Base-by-base conservation (phyloP, 2,329 filamentous ascomycete genomes). In the Paracoccidioides brasiliensis region DNA sequence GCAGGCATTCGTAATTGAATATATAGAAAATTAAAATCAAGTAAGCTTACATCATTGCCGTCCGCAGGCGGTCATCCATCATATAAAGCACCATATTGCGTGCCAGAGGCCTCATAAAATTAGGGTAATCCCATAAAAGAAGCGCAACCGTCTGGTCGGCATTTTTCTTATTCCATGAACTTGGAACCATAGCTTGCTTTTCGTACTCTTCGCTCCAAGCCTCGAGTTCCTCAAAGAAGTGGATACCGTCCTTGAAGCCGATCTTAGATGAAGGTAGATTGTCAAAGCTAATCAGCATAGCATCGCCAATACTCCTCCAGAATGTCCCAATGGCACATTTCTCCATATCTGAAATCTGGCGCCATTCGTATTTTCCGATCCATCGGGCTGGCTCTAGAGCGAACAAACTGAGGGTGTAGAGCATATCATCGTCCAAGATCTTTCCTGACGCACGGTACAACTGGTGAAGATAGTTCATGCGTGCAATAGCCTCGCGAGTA, bases 291-390 rank as follows among this genome's bases (percentile, higher is more conserved):
- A 90, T 85, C 0, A 75, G 77, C 80, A 90, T 85, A 53, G 80
- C 79, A 61, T 88, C 82, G 12, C 85, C 86, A 14, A 88, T 70
- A 53, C 76, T 76, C 67, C 86, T 86, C 85, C 85, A 90, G 63
- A 86, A 81, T 0, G 80, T 82, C 14, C 80, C 82, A 35, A 84
- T 69, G 0, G 84, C 85, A 58, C 83, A 86, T 8, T 74, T 67
- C 67, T 90, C 87, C 69, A 90, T 74, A 0, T 84, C 79, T 14
- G 78, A 84, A 28, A 88, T 67, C 4, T 71, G 42, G 1, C 87
- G 79, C 86, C 86, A 91, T 65, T 91, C 88, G 62, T 82, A 86
- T 5, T 71, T 71, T 4, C 75, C 66, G 37, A 86, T 77, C 74
- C 85, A 89, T 12, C 77, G 73, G 35, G 79, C 68, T 0, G 86